These are phyloP conservation scores for Boletus huronensis DNA, from an alignment of 768 basidiomycete species.

Conservation along the genomic window DNA sequence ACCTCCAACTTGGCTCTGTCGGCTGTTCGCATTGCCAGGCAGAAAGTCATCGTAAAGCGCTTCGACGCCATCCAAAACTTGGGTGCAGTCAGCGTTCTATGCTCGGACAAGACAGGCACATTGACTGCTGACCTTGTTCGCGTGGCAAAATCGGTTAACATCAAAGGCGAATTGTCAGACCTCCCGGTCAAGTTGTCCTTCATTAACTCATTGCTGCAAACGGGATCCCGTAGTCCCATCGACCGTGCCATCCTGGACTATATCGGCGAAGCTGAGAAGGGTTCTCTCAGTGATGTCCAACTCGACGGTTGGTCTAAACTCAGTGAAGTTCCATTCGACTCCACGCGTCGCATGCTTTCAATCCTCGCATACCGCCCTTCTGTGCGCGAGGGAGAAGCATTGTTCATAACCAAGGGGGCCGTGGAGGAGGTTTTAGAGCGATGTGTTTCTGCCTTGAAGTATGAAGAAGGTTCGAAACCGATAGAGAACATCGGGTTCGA, in stretches of 20 bases:
- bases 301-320: slow-evolving; percentile 28
- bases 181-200: slow-evolving; percentile 29
- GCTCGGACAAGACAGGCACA: slow-evolving; percentile 69
- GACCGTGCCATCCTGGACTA: slow-evolving; percentile 34
- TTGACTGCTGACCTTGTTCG: slow-evolving; percentile 42
- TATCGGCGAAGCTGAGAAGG: slow-evolving; percentile 14
- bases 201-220: slow-evolving; percentile 33
- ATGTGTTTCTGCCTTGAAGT: slow-evolving; percentile 21
- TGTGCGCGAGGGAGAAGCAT: slow-evolving; percentile 13
- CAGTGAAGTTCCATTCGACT: slow-evolving; percentile 36
- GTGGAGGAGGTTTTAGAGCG: slow-evolving; percentile 34
- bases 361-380: slow-evolving; percentile 30
- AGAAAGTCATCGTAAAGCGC: slow-evolving; percentile 60
- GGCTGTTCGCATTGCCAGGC: slow-evolving; percentile 49
- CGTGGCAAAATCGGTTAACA: slow-evolving; percentile 29
- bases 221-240: slow-evolving; percentile 36
- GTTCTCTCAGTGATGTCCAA: slow-evolving; percentile 1
- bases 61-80: slow-evolving; percentile 63
- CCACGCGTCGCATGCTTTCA: slow-evolving; percentile 35
- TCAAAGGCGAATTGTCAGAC: slow-evolving; percentile 19
- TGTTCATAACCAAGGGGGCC: slow-evolving; percentile 31
- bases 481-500: slow-evolving; percentile 14
- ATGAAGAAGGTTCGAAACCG: slow-evolving; percentile 15
- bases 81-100: slow-evolving; percentile 50
- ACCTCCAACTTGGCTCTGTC: slow-evolving; percentile 60